Evolutionary conservation across 305 asterid species (phyloP).

Genomic region (Fraxinus ornus): DNA sequence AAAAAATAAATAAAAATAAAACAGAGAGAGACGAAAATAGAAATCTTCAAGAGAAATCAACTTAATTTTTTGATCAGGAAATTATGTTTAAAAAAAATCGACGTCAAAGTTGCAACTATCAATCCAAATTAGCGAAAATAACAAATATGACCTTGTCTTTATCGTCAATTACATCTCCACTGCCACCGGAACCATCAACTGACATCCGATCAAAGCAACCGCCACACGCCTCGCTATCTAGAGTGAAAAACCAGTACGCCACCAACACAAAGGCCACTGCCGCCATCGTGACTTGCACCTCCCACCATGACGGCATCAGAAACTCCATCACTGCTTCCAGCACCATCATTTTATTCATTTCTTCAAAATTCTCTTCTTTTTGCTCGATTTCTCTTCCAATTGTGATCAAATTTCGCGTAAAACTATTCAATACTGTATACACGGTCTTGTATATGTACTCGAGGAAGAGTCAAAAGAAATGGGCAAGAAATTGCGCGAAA

Average conservation of each 20-base stretch:
- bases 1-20: background rate
- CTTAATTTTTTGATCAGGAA: background rate
- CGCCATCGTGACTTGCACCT: constrained; percentile 74
- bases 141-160: constrained; percentile 48
- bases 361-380: background rate
- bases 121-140: constrained; percentile 9
- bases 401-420: constrained; percentile 13
- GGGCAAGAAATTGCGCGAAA: constrained; percentile 33
- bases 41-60: background rate
- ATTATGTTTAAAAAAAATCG: background rate
- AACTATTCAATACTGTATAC: constrained; percentile 28
- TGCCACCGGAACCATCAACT: constrained; percentile 29
- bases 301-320: constrained; percentile 93
- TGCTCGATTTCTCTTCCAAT: constrained; percentile 6
- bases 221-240: constrained; percentile 33
- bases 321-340: constrained; percentile 57
- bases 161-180: constrained; percentile 41
- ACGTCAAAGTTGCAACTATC: constrained; percentile 8
- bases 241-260: constrained; percentile 61
- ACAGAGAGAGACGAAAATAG: background rate
- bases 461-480: constrained; percentile 34
- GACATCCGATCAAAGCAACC: constrained; percentile 49
- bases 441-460: constrained; percentile 18
- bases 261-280: constrained; percentile 70
- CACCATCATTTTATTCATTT: constrained; percentile 23